phyloP scores from a whole-genome alignment of 164 flowering plant genomes.

The Aristolochia californica region DNA sequence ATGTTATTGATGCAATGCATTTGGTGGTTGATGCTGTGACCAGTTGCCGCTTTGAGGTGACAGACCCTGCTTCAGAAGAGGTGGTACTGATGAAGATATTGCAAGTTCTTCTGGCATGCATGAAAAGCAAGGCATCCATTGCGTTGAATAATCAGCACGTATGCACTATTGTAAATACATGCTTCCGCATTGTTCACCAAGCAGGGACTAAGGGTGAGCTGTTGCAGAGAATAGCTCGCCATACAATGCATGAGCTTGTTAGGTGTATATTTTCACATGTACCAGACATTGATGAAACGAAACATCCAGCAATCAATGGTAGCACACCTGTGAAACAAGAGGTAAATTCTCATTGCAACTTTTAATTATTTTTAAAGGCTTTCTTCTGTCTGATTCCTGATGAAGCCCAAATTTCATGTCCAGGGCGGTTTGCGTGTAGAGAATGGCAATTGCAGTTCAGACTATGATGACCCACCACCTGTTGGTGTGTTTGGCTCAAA shows the following conservation, averaged over 20 bases:
- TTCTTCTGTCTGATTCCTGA: background rate
- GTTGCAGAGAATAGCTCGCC: slow-evolving; percentile 45
- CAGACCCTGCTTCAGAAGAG: slow-evolving; percentile 48
- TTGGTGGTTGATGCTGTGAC: slow-evolving; percentile 40
- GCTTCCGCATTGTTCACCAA: slow-evolving; percentile 44
- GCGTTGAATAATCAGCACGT: slow-evolving; percentile 42
- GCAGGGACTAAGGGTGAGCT: slow-evolving; percentile 40
- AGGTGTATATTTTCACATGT: slow-evolving; percentile 35
- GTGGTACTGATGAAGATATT: slow-evolving; percentile 43
- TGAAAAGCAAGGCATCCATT: slow-evolving; percentile 35
- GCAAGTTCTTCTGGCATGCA: slow-evolving; percentile 43
- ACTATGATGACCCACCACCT: slow-evolving; percentile 11
- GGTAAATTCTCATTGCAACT: slow-evolving; percentile 4
- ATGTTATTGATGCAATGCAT: slow-evolving; percentile 33
- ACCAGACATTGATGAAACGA: slow-evolving; percentile 15
- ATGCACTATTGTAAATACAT: slow-evolving; percentile 43
- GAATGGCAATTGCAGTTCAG: slow-evolving; percentile 14
- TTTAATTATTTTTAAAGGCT: background rate
- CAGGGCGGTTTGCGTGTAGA: slow-evolving; percentile 21
- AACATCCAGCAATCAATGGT: slow-evolving; percentile 10
- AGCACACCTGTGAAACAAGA: slow-evolving; percentile 12
- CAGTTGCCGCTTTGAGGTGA: slow-evolving; percentile 45
- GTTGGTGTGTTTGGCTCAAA: slow-evolving; percentile 14
- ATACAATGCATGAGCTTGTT: slow-evolving; percentile 42
- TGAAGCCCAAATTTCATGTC: slow-evolving; percentile 3